These are phyloP conservation scores for Meredithiella fracta DNA, from an alignment of 2,329 filamentous ascomycete genomes.

Conservation along the genomic window DNA sequence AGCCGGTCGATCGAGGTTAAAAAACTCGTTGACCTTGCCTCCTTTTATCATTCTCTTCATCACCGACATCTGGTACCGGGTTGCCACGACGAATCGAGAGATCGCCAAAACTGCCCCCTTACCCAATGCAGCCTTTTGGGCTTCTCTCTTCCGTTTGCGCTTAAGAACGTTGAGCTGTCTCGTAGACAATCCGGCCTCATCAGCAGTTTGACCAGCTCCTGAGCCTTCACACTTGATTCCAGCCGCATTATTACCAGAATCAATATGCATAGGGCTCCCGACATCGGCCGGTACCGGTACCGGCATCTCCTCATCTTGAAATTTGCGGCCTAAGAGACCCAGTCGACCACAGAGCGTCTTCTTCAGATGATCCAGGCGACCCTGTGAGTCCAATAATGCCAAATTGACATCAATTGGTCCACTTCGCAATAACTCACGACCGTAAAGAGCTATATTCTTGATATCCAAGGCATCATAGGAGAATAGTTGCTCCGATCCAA, in stretches of 20 bases:
- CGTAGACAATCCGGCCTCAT: constrained; percentile 66
- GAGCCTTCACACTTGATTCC: constrained; percentile 21
- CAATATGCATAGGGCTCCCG: constrained; percentile 25
- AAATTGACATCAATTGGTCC: constrained; percentile 75
- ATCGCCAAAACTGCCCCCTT: constrained; percentile 75
- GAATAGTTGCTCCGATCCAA: constrained; percentile 19
- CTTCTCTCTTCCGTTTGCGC: constrained; percentile 78
- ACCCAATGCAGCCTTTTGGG: constrained; percentile 68
- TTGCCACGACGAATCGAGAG: constrained; percentile 51
- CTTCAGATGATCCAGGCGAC: constrained; percentile 72
- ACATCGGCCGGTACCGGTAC: constrained; percentile 30
- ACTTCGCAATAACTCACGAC: constrained; percentile 69
- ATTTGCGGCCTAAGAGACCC: constrained; percentile 67
- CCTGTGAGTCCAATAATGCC: constrained; percentile 63
- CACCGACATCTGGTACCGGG: constrained; percentile 43
- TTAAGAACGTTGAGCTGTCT: constrained; percentile 90
- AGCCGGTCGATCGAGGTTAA: constrained; percentile 64
- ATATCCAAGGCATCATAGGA: constrained; percentile 61
- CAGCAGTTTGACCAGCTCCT: constrained; percentile 25
- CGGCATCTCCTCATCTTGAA: constrained; percentile 65
- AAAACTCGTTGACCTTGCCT: constrained; percentile 63
- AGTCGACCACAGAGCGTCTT: constrained; percentile 70
- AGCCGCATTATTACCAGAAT: constrained; percentile 21
- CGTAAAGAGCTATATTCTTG: constrained; percentile 61
- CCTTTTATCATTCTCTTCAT: constrained; percentile 39